These are phyloP conservation scores for Spinacia oleracea DNA, from an alignment of 179 eudicot genomes.

Conservation along the genomic window DNA sequence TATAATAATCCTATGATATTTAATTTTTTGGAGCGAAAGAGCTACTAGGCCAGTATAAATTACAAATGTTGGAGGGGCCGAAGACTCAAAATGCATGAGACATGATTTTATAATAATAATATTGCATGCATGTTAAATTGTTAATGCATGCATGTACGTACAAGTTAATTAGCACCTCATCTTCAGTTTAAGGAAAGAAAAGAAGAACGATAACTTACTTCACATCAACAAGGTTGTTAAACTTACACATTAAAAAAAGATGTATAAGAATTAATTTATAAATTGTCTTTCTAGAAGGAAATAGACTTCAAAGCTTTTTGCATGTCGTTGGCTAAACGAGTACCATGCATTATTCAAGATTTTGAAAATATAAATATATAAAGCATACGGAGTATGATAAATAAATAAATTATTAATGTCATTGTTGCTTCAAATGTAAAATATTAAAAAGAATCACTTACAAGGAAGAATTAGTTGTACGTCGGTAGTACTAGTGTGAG, in stretches of 20 bases:
- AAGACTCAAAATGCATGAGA: too few species aligned
- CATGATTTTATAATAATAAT: too few species aligned
- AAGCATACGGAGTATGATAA: background rate
- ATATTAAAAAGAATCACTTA: background rate
- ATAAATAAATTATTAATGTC: background rate
- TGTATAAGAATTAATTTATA: background rate
- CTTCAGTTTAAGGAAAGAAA: constrained; percentile 2
- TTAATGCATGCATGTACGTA: background rate
- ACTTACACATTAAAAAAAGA: background rate
- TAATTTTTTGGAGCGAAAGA: too few species aligned
- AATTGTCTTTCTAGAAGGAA: constrained; percentile 8
- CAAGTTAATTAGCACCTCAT: constrained; percentile 1
- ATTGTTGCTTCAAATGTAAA: constrained; percentile 1
- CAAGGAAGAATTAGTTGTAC: constrained; percentile 9
- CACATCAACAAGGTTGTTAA: constrained; percentile 2
- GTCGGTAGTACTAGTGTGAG: too few species aligned
- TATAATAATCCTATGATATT: too few species aligned
- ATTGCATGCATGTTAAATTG: too few species aligned
- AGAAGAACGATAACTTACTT: background rate
- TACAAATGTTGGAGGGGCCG: too few species aligned
- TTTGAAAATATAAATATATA: background rate
- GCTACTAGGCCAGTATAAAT: too few species aligned
- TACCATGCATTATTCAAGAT: background rate
- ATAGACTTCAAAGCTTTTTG: constrained; percentile 9
- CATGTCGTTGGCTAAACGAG: constrained; percentile 16